Conservation (phyloP, 2,329 filamentous ascomycete genomes). For the Chrysosporium keratinophilum region DNA sequence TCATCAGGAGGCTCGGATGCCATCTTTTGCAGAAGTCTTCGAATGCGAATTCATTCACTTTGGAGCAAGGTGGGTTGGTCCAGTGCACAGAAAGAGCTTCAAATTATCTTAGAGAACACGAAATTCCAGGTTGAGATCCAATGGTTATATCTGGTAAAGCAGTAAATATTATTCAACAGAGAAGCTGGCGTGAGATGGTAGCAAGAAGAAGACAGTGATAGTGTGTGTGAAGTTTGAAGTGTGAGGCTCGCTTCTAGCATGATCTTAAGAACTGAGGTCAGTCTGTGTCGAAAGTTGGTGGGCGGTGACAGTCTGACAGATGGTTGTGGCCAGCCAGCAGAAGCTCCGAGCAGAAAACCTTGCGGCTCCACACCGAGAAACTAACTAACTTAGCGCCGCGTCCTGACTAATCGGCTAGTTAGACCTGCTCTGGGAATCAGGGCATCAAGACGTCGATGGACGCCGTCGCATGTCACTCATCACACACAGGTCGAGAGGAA, state of each 20-base stretch:
- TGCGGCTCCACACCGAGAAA: not conserved
- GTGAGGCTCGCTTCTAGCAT: not conserved
- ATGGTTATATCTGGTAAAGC: too few species aligned
- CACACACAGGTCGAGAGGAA: too few species aligned
- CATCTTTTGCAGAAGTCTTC: slow-evolving; percentile 37
- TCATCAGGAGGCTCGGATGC: slow-evolving; percentile 42
- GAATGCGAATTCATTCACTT: not conserved
- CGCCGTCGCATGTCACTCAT: not conserved
- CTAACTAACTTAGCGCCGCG: not conserved
- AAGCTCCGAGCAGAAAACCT: slow-evolving; percentile 1
- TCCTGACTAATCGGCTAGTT: not conserved
- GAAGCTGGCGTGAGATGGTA: not conserved
- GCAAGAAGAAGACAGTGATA: not conserved
- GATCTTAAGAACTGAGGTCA: not conserved
- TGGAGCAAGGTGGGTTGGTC: not conserved
- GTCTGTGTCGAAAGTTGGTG: not conserved
- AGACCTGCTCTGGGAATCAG: not conserved
- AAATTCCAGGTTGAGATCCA: not conserved
- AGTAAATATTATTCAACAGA: not conserved
- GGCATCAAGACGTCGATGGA: not conserved
- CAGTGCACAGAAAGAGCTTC: not conserved
- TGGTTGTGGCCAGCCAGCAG: not conserved
- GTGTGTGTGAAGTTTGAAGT: not conserved
- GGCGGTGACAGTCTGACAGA: not conserved
- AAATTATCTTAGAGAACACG: not conserved